These are phyloP conservation scores for Lizonia empirigonia DNA, from an alignment of 2,329 filamentous ascomycete species.

Conservation along the genomic window DNA sequence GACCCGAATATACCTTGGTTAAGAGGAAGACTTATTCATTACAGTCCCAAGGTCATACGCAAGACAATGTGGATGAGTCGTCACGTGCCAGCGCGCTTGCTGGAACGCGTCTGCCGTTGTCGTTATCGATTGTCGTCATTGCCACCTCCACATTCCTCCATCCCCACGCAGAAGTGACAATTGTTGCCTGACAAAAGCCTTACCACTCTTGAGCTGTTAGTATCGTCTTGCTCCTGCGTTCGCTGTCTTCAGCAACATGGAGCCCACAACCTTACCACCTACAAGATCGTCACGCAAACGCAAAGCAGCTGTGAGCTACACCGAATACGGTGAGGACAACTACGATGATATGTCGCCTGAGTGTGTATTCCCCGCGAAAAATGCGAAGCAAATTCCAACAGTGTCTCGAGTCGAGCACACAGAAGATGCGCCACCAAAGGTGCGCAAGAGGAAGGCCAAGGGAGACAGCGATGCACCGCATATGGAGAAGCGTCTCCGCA, in stretches of 20 bases:
- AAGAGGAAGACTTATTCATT: too few relatives aligned
- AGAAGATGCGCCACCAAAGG: constrained; percentile 19
- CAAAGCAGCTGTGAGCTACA: constrained; percentile 16
- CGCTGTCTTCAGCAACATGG: neutral
- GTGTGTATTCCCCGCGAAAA: constrained; percentile 13
- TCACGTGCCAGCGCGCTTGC: constrained; percentile 7
- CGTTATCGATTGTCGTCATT: constrained; percentile 10
- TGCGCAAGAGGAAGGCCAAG: constrained; percentile 28
- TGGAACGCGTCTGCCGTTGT: constrained; percentile 3
- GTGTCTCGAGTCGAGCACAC: constrained; percentile 9
- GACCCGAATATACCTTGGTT: too few relatives aligned
- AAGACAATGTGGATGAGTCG: neutral
- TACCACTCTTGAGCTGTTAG: neutral
- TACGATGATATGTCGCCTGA: neutral
- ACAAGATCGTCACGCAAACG: constrained; percentile 29
- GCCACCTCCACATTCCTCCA: neutral
- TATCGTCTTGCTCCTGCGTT: neutral
- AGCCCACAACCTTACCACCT: neutral
- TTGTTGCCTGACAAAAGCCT: neutral
- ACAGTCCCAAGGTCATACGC: too few relatives aligned
- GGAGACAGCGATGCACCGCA: constrained; percentile 18
- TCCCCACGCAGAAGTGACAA: neutral
- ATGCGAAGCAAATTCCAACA: neutral
- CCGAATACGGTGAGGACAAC: constrained; percentile 17
- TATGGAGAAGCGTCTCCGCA: constrained; percentile 41